These are phyloP conservation scores for Centrapalus pauciflorus DNA, from an alignment of 129 eudicot genomes.

Conservation along the genomic window DNA sequence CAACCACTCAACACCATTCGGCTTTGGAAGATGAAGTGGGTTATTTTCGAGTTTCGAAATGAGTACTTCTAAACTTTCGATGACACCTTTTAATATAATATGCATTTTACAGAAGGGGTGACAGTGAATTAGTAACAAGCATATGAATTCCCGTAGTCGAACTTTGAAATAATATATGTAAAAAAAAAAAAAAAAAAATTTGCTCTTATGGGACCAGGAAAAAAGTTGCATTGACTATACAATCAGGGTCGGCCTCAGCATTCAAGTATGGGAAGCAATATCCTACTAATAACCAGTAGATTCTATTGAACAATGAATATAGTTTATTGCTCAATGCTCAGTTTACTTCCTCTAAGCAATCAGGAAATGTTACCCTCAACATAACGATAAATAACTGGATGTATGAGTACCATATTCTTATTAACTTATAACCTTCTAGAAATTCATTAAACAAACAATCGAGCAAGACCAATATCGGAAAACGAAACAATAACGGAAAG, in stretches of 20 bases:
- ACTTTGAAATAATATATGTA: neutral
- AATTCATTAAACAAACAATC: neutral
- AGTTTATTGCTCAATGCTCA: neutral
- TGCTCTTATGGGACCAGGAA: neutral
- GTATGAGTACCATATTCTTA: neutral
- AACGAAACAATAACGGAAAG: neutral
- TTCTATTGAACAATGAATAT: neutral
- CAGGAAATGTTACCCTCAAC: neutral
- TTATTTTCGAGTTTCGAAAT: neutral
- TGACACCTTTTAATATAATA: neutral
- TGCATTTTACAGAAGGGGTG: too few species aligned
- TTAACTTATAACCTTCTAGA: neutral
- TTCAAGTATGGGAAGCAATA: neutral
- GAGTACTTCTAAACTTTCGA: too few species aligned
- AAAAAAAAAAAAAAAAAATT: neutral
- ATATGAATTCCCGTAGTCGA: neutral
- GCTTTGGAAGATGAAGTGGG: neutral
- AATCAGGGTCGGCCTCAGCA: neutral
- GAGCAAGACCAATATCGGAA: neutral
- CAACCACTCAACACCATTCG: neutral
- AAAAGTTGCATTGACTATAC: neutral
- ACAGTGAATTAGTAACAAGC: neutral
- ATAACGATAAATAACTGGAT: neutral
- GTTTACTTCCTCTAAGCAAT: neutral
- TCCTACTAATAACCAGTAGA: neutral